Evolutionary conservation across 441 rosid species (phyloP), one percentile per base, ranked within the genome.

Genomic region (Populus hybrid): DNA sequence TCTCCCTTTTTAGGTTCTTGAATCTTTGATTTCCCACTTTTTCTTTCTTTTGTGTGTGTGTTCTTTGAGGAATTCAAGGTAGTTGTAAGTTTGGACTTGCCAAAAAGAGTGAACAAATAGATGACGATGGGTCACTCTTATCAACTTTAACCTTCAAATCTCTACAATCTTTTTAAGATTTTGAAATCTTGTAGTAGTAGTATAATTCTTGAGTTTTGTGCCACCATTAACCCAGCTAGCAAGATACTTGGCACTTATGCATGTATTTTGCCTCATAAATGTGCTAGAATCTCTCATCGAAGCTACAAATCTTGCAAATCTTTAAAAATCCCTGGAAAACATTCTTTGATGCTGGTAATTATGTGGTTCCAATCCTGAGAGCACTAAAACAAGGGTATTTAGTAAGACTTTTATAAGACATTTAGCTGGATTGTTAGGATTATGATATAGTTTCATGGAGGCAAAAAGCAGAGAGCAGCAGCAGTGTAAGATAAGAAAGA

Each of bases 401-500:
- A 16, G 61, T 54, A 18, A 54, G 61, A 54, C 2, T 54, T 16
- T 54, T 18, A 16, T 5, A 6, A 54, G 21, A 54, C 61, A 54
- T 54, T 54, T 54, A 6, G 61, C n/a, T 16, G 61, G n/a, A 54
- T 16, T 54, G 61, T 2, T 54, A 6, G 61, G 61, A 54, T 54
- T 54, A 16, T 54, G 61, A 16, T 54, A 54, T 69, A 8, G 1
- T 32, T 35, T 30, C n/a, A 69, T 80, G 74, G 90, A 86, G 69
- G 81, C 78, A 16, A 85, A 81, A 73, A 72, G 77, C 14, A 90
- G 82, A 70, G 87, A 83, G 68, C 83, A 78, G 26, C 87, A 82
- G 68, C 83, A 79, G 23, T 88, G 93, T 67, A 95, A 91, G 89
- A 92, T 93, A 81, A 93, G 97, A 76, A 93, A 93, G 87, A 86